These are phyloP conservation scores for Cryptococcus wingfieldii DNA, from an alignment of 1,284 basidiomycete genomes.

Conservation along the genomic window DNA sequence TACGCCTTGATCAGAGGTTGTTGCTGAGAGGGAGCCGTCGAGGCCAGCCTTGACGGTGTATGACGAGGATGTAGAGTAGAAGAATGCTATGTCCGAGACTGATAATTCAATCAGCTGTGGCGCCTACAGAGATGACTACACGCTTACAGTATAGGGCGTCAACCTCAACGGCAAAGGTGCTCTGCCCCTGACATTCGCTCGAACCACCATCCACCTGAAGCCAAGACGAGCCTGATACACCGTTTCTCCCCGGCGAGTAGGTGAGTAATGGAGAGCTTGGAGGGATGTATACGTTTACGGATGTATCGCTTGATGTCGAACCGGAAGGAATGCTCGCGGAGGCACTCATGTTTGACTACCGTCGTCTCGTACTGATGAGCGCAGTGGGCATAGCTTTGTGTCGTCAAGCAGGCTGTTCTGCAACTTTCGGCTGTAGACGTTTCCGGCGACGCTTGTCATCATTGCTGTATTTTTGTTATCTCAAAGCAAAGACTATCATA, in stretches of 20 bases:
- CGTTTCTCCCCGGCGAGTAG: slow-evolving; percentile 16
- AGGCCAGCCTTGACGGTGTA: slow-evolving; percentile 14
- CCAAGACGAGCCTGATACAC: slow-evolving; percentile 13
- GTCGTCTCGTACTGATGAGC: too few relatives aligned
- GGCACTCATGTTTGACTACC: too few relatives aligned
- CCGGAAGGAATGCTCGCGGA: too few relatives aligned
- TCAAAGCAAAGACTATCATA: too few relatives aligned
- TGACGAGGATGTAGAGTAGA: slow-evolving; percentile 2
- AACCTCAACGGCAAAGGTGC: slow-evolving; percentile 17
- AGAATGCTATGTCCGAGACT: slow-evolving; percentile 18
- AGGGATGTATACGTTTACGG: slow-evolving; percentile 17
- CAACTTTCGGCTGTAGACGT: too few relatives aligned
- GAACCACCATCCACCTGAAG: slow-evolving; percentile 4
- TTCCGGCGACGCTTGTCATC: too few relatives aligned
- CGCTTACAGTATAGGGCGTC: slow-evolving; percentile 18
- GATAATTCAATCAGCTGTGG: not conserved
- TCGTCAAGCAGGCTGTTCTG: too few relatives aligned
- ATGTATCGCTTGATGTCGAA: not conserved
- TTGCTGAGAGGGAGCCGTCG: slow-evolving; percentile 18
- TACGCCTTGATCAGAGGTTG: slow-evolving; percentile 2
- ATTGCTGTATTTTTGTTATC: too few relatives aligned
- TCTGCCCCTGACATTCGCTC: slow-evolving; percentile 13
- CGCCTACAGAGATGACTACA: not conserved
- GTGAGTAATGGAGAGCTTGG: slow-evolving; percentile 22
- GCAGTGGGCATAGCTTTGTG: too few relatives aligned